Base-by-base conservation (phyloP, 2,329 filamentous ascomycete genomes). In the Diaporthe batatas region DNA sequence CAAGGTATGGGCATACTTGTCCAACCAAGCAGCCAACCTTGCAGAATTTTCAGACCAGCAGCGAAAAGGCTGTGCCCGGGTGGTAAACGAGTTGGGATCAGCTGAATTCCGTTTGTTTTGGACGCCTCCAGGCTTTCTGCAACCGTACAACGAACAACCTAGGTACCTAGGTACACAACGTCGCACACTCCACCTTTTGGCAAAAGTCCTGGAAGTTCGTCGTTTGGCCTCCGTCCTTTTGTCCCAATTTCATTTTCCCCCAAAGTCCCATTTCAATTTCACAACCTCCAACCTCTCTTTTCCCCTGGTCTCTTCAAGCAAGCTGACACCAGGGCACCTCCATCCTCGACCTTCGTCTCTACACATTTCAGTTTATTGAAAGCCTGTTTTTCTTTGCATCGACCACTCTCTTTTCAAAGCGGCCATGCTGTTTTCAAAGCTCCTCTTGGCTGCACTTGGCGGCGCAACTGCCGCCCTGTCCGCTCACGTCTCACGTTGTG, bases 351-450 rank as follows among this genome's bases (percentile, higher is more conserved):
- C 32, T 21, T 25, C n/a, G 16, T 23, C 6, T 25, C 16, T 36
- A 6, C 29, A 5, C 21, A 5, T 23, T 14, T 3, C 32, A n/a
- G 1, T 51, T 18, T 6, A 11, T 32, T 36, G 21, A 16, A 23
- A 6, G 44, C 16, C 36, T 59, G 12, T 10, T n/a, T 5, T 51
- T 49, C 7, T 0, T 7, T 25, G 11, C 3, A 2, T n/a, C 2
- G 21, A 6, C 16, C 32, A 42, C 29, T 25, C 3, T 23, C 25
- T 18, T 23, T 29, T 5, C 29, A 29, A 29, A 5, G 29, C 5
- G 2, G 21, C 25, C 18, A 73, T 73, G 72, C 69, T 62, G 44
- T 39, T 51, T 18, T 10, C 39, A 42, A 67, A 58, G 18, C 12
- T 65, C 5, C 6, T 73, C 12, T 34, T 68, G 3, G 6, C 39